These are phyloP conservation scores for Sordariomycetes sp. DNA, from an alignment of 2,329 filamentous ascomycete genomes.

Conservation along the genomic window DNA sequence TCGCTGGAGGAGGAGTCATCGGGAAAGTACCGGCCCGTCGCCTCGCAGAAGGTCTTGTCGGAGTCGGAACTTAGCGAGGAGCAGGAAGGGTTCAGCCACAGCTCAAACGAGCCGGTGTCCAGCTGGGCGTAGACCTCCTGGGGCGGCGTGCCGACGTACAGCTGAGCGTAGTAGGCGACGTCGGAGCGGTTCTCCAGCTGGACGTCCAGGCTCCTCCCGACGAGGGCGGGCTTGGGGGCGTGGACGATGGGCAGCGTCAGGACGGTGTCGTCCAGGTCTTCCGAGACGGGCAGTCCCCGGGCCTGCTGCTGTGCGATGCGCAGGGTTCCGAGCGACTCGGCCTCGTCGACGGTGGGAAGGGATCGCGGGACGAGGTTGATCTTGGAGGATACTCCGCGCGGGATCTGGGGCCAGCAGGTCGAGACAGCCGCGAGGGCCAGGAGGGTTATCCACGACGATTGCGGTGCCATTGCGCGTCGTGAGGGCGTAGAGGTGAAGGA, in stretches of 20 bases:
- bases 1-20: slow-evolving; percentile 28
- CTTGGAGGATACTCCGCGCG: no score
- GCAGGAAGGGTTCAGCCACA: slow-evolving; percentile 35
- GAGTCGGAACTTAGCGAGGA: slow-evolving; percentile 28
- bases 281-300: no score
- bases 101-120: slow-evolving; percentile 53
- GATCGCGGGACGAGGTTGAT: no score
- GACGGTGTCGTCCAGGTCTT: slow-evolving; percentile 9
- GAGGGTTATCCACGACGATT: no score
- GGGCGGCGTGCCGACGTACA: slow-evolving; percentile 41
- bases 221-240: slow-evolving; percentile 19
- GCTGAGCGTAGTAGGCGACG: slow-evolving; percentile 42
- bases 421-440: no score
- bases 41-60: slow-evolving; percentile 35
- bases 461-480: no score
- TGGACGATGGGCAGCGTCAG: slow-evolving; percentile 19
- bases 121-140: slow-evolving; percentile 58
- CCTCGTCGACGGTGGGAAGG: no score
- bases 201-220: slow-evolving; percentile 32
- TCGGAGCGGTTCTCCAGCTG: slow-evolving; percentile 40
- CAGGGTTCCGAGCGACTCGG: no score
- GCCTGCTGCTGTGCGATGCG: no score
- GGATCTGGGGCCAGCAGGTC: no score
- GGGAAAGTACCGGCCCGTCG: slow-evolving; percentile 33
- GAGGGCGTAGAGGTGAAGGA: no score